Evolutionary conservation across 75 land plant genomes (phyloP).

Genomic region (Picea sitchensis): DNA sequence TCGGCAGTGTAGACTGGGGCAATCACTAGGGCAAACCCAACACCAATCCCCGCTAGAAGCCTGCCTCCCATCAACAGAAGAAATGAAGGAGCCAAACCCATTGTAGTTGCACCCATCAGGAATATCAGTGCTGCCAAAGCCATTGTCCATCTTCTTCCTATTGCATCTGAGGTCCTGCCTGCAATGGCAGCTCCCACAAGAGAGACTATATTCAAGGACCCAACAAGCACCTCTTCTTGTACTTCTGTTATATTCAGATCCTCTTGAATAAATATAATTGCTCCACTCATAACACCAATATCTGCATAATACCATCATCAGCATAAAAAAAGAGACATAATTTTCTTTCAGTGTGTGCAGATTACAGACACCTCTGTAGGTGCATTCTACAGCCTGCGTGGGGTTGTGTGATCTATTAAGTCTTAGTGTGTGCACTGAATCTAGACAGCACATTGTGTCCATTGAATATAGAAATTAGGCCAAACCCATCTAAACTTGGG

Average conservation of each 20-base stretch:
- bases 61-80: slow-evolving; percentile 51
- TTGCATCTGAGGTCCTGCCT: slow-evolving; percentile 74
- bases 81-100: slow-evolving; percentile 71
- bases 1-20: slow-evolving; percentile 83
- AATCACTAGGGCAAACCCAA: slow-evolving; percentile 73
- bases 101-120: slow-evolving; percentile 61
- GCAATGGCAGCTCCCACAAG: slow-evolving; percentile 69
- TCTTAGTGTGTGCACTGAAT: neutral
- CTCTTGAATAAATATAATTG: slow-evolving; percentile 62
- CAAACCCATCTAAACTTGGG: neutral
- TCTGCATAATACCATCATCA: slow-evolving; percentile 31
- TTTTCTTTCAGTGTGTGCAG: neutral
- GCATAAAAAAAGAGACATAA: neutral
- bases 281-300: slow-evolving; percentile 82
- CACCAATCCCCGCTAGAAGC: slow-evolving; percentile 68
- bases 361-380: neutral
- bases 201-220: slow-evolving; percentile 70
- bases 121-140: slow-evolving; percentile 72
- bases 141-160: slow-evolving; percentile 90
- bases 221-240: slow-evolving; percentile 79
- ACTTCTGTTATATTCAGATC: slow-evolving; percentile 64
- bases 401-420: neutral
- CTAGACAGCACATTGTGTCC: neutral
- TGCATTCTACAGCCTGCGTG: neutral
- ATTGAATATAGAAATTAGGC: neutral